Evolutionary conservation across 495 filamentous ascomycete genomes (phyloP), one percentile per base, ranked within the genome.

Genomic region (Aspergillus diversus): DNA sequence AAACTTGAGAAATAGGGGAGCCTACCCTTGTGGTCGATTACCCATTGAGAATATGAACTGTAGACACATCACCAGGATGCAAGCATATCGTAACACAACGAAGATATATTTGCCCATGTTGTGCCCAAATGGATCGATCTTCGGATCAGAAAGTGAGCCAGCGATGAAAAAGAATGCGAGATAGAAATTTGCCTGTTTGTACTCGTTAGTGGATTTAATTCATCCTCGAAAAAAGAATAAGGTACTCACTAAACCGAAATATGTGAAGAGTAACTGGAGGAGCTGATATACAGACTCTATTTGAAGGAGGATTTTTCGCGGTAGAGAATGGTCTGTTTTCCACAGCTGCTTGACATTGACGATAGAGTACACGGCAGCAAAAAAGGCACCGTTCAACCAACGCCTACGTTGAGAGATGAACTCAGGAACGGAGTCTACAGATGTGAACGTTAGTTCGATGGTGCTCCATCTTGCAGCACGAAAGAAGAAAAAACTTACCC

Each of bases 41-140:
- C 96, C 96, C 80, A 99, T 92, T n/a, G 91, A 95, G 17, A 99
- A 85, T 71, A 99, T 97, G 74, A 99, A 99, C 72, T 98, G 95
- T 61, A 91, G 89, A 75, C 87, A 90, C 76, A 97, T 97, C 53
- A 97, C 84, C 39, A 99, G 81, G 7, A 96, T 82, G 73, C 89
- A 92, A 47, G 87, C 82, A 73, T 97, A 97, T 48, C 92, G 87
- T 13, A 99, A 79, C 57, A 98, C 83, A 35, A 85, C 80, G 75
- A 99, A 99, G 68, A 99, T 89, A 72, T 89, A 89, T 51, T 87
- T 81, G 31, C 92, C 92, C 71, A 94, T 88, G 61, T 88, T 83
- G 71, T 94, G 86, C 27, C 92, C 92, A 66, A 98, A 98, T 2
- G 96, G 96, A 76, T 98, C 94, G 63, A 97, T 79, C 37, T 79